phyloP scores from a whole-genome alignment of 2,329 filamentous ascomycete species.

The Arthrobotrys conoides region DNA sequence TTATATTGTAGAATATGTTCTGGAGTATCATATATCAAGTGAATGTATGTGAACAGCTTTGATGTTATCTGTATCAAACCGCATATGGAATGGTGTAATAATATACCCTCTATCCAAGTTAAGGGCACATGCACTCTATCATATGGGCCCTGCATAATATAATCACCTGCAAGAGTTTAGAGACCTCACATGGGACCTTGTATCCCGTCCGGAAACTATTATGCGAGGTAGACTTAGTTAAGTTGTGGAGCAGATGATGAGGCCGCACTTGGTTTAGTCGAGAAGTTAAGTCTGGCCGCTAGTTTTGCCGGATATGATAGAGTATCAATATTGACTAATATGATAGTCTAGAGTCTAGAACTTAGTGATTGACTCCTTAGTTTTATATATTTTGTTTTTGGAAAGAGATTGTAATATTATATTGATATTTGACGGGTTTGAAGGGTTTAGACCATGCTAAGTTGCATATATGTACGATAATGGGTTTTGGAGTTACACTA shows the following conservation, averaged over 20 bases:
- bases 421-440: too few species aligned
- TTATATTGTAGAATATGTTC: too few species aligned
- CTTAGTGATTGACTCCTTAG: too few species aligned
- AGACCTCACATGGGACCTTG: neutral
- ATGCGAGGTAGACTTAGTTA: neutral
- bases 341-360: neutral
- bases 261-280: slow-evolving; percentile 13
- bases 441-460: too few species aligned
- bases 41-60: neutral
- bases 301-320: neutral
- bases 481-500: too few species aligned
- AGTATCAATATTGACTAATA: neutral
- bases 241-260: neutral
- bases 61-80: neutral
- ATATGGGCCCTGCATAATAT: neutral
- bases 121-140: neutral
- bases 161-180: neutral
- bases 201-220: neutral
- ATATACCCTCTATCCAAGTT: neutral
- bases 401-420: too few species aligned
- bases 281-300: neutral
- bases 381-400: too few species aligned
- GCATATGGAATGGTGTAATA: slow-evolving; percentile 3
- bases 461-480: too few species aligned
- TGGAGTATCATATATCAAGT: neutral